phyloP scores from a whole-genome alignment of 495 filamentous ascomycete species.

The Lasiosphaeriaceae sp. region DNA sequence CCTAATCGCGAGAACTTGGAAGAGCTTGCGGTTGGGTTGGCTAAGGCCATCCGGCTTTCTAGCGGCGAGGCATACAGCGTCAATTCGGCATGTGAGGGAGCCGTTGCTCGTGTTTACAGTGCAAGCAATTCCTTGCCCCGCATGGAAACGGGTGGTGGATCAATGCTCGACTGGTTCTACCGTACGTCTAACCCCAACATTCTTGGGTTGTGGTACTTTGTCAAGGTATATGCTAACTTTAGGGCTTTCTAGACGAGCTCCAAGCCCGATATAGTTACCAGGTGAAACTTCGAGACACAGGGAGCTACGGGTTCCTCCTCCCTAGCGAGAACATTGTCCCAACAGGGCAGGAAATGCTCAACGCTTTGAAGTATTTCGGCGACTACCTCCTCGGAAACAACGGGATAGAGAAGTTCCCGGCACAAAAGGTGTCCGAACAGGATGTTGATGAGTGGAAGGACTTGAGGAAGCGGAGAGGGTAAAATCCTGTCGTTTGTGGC shows the following conservation, averaged over 20 bases:
- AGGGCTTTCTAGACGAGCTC: conserved; percentile 52
- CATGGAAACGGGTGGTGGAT: conserved; percentile 71
- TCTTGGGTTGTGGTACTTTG: neutral
- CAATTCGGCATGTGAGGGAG: conserved; percentile 84
- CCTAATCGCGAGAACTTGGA: conserved; percentile 87
- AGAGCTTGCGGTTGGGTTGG: conserved; percentile 84
- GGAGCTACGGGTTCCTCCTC: conserved; percentile 88
- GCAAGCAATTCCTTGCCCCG: conserved; percentile 33
- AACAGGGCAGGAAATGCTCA: conserved; percentile 80
- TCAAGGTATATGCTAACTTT: conserved; percentile 2
- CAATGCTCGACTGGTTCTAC: conserved; percentile 94
- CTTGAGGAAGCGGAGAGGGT: conserved; percentile 20
- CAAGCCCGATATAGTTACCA: conserved; percentile 83
- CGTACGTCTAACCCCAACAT: conserved; percentile 30
- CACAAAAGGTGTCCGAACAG: neutral
- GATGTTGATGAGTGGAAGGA: conserved; percentile 15
- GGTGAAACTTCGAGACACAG: conserved; percentile 91
- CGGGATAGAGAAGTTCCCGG: conserved; percentile 46
- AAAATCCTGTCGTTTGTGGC: neutral
- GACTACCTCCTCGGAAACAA: conserved; percentile 67
- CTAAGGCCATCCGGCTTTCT: conserved; percentile 78
- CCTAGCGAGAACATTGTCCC: conserved; percentile 85
- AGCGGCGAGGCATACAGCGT: conserved; percentile 75
- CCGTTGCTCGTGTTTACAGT: conserved; percentile 39
- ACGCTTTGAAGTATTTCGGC: conserved; percentile 76